Percentiles rank a stretch among this genome's conserved stretches.
These are phyloP conservation scores for Penicillium sp. DNA, from an alignment of 2,329 filamentous ascomycete genomes.

Conservation along the genomic window DNA sequence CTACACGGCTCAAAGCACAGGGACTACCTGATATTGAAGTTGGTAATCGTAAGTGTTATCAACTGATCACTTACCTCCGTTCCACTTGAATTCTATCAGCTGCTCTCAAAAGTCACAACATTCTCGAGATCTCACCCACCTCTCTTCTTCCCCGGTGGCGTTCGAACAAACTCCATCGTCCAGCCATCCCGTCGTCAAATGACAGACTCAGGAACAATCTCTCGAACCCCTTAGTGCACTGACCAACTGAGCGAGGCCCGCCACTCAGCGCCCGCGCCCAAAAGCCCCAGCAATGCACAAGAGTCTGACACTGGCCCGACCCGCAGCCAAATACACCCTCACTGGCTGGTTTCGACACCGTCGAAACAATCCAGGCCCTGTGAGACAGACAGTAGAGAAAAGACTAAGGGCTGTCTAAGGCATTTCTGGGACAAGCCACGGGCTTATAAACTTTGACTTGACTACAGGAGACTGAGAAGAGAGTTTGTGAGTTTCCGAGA, in stretches of 20 bases:
- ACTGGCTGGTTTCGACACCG: not conserved
- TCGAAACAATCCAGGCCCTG: not conserved
- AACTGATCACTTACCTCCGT: too few species aligned
- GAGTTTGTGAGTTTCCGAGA: not conserved
- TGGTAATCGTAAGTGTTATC: too few species aligned
- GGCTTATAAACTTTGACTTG: not conserved
- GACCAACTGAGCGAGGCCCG: not conserved
- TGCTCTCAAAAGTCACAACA: not conserved
- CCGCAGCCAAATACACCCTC: conserved; percentile 18
- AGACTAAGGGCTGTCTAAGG: not conserved
- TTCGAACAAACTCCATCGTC: conserved; percentile 3
- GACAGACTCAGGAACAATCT: not conserved
- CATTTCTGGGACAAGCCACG: not conserved
- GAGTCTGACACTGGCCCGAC: conserved; percentile 17
- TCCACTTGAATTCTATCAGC: too few species aligned
- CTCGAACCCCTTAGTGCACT: conserved; percentile 2
- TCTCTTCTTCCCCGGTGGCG: not conserved
- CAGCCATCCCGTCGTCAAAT: not conserved
- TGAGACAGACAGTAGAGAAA: not conserved
- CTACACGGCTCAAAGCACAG: too few species aligned
- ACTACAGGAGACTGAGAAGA: not conserved
- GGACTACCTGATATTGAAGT: too few species aligned
- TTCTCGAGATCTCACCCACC: not conserved
- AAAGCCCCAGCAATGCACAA: conserved; percentile 15
- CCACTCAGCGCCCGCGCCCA: not conserved